phyloP scores from a whole-genome alignment of 352 stramenopile genomes.

The Pelagophyceae sp. region DNA sequence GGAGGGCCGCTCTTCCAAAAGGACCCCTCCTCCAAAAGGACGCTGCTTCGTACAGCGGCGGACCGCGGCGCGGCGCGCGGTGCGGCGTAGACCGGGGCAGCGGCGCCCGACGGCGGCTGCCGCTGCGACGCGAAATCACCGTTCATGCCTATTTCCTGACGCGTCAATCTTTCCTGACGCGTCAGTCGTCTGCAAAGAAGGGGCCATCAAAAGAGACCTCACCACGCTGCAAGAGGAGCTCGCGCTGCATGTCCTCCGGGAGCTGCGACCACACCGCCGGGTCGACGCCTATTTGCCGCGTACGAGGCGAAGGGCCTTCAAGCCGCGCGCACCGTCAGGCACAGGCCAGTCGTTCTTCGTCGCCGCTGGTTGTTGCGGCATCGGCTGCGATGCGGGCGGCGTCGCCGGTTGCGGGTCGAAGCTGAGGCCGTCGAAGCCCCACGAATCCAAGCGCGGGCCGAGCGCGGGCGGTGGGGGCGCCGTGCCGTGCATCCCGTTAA shows the following conservation, averaged over 20 bases:
- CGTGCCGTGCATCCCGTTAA: too few species aligned
- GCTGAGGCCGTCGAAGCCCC: constrained; percentile 16
- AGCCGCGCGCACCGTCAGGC: background rate
- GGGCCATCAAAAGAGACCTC: too few species aligned
- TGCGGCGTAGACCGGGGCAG: background rate
- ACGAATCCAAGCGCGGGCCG: background rate
- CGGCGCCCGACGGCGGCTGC: background rate
- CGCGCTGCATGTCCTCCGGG: constrained; percentile 16
- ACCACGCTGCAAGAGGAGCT: constrained; percentile 10
- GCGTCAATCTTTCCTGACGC: too few species aligned
- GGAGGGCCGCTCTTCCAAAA: too few species aligned
- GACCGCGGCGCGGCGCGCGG: too few species aligned
- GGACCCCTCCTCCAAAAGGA: too few species aligned
- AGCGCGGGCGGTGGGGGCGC: background rate
- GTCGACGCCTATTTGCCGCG: too few species aligned
- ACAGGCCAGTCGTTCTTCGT: constrained; percentile 13
- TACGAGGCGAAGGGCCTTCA: too few species aligned
- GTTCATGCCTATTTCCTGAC: too few species aligned
- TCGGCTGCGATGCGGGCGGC: background rate
- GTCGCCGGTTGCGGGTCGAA: background rate
- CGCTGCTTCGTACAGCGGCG: too few species aligned
- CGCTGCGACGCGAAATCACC: too few species aligned
- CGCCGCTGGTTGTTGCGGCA: background rate
- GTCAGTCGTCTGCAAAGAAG: too few species aligned
- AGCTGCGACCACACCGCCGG: constrained; percentile 9